Base-by-base conservation (phyloP, 148 eudicot genomes). In the Chenopodium album region DNA sequence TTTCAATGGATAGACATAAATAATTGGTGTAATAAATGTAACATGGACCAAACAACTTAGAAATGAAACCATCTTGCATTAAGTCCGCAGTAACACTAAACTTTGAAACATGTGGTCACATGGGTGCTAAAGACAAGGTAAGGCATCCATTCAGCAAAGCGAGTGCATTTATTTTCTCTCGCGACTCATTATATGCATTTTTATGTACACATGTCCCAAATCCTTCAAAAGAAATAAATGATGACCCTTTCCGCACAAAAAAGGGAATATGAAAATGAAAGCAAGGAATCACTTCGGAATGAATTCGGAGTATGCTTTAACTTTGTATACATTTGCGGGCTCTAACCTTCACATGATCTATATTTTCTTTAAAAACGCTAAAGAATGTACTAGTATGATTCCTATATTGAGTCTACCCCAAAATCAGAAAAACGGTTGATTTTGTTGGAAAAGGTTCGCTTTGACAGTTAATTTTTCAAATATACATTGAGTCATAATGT, bases 61-160 rank as follows among this genome's bases (percentile, higher is more conserved):
- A 74, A 26, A 54, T 83, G 19, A 23, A 13, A 48, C 48, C 12
- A 59, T 44, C 59, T 26, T 56, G 76, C 7, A 17, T 63, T 60
- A 22, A 77, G 71, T 56, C 60, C 46, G 80, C 63, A 71, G 71
- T 50, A 82, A 76, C 50, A 14, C 44, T 14, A 17, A 71, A 62
- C 32, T 76, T 70, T 74, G 71, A 13, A 31, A 4, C 83, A 79
- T 76, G 83, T 80, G 86, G 37, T 76, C 86, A 84, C 80, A 80
- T 84, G 81, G 83, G 71, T 48, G 60, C 37, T 74, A 37, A 17
- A 64, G 48, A 60, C 73, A 7, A 70, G 78, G 79, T 56, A 79
- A 83, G 65, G 78, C 22, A 66, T 67, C 78, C 66, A 67, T 68
- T 60, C 79, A 79, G 82, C 79, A 83, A 76, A 52, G 54, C 10